A percentile compares a stretch with the other conserved stretches of the same genome.
Conservation (phyloP, 1,139 yeast genomes). For the Nakaseomyces delphensis region DNA sequence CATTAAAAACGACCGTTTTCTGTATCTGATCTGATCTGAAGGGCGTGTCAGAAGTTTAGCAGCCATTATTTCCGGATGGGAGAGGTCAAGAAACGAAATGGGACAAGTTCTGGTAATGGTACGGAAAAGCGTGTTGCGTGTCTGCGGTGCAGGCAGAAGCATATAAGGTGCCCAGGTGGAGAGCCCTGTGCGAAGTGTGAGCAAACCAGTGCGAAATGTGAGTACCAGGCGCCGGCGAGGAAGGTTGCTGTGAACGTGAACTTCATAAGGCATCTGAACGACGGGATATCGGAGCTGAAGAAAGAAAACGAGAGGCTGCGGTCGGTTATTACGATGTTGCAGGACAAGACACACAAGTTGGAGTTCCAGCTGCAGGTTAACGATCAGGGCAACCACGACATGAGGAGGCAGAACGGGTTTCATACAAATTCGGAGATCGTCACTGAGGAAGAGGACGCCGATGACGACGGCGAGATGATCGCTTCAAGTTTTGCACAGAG, state of each 20-base stretch:
- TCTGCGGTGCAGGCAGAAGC: conserved; percentile 64
- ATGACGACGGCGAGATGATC: conserved; percentile 35
- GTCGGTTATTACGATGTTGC: conserved; percentile 28
- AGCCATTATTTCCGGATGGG: background rate
- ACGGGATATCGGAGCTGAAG: conserved; percentile 44
- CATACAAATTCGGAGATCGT: conserved; percentile 1
- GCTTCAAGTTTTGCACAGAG: conserved; percentile 62
- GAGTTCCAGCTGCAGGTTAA: background rate
- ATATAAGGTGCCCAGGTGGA: conserved; percentile 76
- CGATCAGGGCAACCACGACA: background rate
- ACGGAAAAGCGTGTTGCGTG: conserved; percentile 34
- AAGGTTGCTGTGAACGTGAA: conserved; percentile 71
- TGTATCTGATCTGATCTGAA: too few relatives aligned
- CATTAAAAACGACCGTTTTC: too few relatives aligned
- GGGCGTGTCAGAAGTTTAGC: too few relatives aligned
- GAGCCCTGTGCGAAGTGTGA: conserved; percentile 64
- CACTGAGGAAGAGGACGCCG: conserved; percentile 3
- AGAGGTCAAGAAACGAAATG: background rate
- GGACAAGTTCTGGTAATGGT: background rate
- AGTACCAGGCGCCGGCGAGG: conserved; percentile 68
- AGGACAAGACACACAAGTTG: background rate
- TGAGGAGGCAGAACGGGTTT: background rate
- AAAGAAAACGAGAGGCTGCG: conserved; percentile 50
- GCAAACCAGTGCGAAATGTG: conserved; percentile 53
- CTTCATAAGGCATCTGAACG: conserved; percentile 60